phyloP scores from a whole-genome alignment of 352 stramenopile species.

The Globisporangium sylvaticum region DNA sequence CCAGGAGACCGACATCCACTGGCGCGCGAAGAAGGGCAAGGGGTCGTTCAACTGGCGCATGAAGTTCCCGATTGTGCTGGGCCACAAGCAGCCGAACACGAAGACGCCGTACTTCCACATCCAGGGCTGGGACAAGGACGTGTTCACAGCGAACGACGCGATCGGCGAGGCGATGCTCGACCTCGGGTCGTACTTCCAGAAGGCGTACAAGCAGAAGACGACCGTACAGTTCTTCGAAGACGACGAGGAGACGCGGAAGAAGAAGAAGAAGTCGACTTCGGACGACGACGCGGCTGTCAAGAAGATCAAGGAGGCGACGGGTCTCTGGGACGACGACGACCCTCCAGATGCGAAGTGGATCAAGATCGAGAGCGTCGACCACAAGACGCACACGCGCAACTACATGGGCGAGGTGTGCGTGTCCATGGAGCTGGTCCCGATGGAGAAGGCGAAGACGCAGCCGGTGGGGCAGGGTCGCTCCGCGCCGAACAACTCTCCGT shows the following conservation, averaged over 20 bases:
- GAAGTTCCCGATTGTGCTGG: conserved; percentile 90
- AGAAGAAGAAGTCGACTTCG: conserved; percentile 72
- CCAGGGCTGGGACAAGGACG: conserved; percentile 93
- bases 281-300: conserved; percentile 75
- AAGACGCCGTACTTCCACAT: conserved; percentile 93
- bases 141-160: conserved; percentile 90
- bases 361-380: conserved; percentile 76
- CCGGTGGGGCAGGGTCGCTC: conserved; percentile 78
- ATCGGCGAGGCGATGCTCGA: conserved; percentile 88
- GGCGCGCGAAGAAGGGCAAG: conserved; percentile 92
- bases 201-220: conserved; percentile 75
- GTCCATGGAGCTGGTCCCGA: conserved; percentile 85
- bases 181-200: conserved; percentile 64
- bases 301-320: conserved; percentile 81
- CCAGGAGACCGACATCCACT: conserved; percentile 93
- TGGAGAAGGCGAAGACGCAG: conserved; percentile 77
- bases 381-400: conserved; percentile 76
- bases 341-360: conserved; percentile 82
- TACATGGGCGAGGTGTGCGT: conserved; percentile 87
- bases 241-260: conserved; percentile 66
- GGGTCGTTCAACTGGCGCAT: conserved; percentile 94
- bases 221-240: conserved; percentile 82
- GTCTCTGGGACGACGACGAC: conserved; percentile 81
- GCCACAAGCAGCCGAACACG: conserved; percentile 78
- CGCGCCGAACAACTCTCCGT: conserved; percentile 91